Conservation (phyloP, 768 basidiomycete genomes). For the Tulasnella sp. region DNA sequence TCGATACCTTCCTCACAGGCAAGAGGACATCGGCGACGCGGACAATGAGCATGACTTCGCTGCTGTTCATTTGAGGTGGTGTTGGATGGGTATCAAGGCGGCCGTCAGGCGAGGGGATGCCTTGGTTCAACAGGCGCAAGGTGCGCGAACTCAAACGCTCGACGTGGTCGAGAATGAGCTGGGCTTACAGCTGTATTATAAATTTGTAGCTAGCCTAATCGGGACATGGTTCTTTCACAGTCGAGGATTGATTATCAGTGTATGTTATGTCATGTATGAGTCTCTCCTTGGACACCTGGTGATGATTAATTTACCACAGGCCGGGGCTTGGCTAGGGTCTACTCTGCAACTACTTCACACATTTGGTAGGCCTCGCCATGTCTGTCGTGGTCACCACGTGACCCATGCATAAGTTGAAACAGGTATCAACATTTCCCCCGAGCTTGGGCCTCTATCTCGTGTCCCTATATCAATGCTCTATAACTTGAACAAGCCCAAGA, state of each 20-base stretch:
- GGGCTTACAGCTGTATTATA: neutral
- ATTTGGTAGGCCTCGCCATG: neutral
- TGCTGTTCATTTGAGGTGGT: neutral
- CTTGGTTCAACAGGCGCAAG: constrained; percentile 7
- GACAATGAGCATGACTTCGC: constrained; percentile 3
- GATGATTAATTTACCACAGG: neutral
- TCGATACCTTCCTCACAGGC: neutral
- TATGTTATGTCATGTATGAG: neutral
- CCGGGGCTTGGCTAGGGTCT: neutral
- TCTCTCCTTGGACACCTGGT: neutral
- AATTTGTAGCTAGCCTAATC: neutral
- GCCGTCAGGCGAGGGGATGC: constrained; percentile 2
- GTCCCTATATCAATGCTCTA: neutral
- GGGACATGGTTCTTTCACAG: constrained; percentile 8
- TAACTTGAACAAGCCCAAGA: neutral
- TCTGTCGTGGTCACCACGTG: neutral
- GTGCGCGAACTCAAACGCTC: too few relatives aligned
- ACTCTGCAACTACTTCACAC: neutral
- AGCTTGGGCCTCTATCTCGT: constrained; percentile 4
- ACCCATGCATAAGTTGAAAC: neutral
- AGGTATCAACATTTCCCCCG: constrained; percentile 6
- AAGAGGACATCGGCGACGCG: neutral
- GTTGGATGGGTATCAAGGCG: neutral
- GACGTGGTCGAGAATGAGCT: too few relatives aligned
- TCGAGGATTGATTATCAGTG: neutral